phyloP scores from a whole-genome alignment of 768 basidiomycete genomes.

The Rubroboletus satanas region DNA sequence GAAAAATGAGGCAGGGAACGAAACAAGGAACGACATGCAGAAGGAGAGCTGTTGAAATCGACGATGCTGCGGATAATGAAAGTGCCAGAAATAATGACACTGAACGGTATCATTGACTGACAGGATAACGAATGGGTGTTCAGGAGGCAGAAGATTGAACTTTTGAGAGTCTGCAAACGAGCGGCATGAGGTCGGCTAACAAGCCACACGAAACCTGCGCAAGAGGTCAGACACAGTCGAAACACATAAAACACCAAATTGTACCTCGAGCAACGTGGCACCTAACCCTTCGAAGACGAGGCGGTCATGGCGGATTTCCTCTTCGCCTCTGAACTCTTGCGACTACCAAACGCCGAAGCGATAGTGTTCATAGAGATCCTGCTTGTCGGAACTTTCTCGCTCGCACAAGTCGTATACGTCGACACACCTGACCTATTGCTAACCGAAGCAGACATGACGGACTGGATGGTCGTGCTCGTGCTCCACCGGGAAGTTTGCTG shows the following conservation, averaged over 20 bases:
- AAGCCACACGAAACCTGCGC: neutral
- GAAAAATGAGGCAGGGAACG: slow-evolving; percentile 1
- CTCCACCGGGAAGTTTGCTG: slow-evolving; percentile 30
- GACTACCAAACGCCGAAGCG: slow-evolving; percentile 22
- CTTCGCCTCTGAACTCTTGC: slow-evolving; percentile 27
- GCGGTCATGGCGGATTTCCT: slow-evolving; percentile 26
- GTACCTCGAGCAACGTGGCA: slow-evolving; percentile 2
- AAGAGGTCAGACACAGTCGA: slow-evolving; percentile 1
- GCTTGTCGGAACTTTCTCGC: slow-evolving; percentile 22
- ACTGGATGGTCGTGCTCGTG: slow-evolving; percentile 29
- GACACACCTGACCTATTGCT: slow-evolving; percentile 27
- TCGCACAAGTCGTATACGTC: slow-evolving; percentile 28
- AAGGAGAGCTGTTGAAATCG: slow-evolving; percentile 4
- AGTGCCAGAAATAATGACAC: slow-evolving; percentile 3
- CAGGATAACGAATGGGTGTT: neutral
- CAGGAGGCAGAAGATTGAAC: neutral
- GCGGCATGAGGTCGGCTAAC: neutral
- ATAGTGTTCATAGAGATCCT: slow-evolving; percentile 28
- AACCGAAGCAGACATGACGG: slow-evolving; percentile 22
- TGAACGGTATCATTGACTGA: neutral
- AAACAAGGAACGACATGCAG: slow-evolving; percentile 5
- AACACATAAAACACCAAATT: too few relatives aligned
- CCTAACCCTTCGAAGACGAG: slow-evolving; percentile 25
- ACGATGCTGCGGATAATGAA: slow-evolving; percentile 3
- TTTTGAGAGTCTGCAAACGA: slow-evolving; percentile 3